Base-by-base conservation (phyloP, 257 asterid species). In the Mitragyna speciosa region DNA sequence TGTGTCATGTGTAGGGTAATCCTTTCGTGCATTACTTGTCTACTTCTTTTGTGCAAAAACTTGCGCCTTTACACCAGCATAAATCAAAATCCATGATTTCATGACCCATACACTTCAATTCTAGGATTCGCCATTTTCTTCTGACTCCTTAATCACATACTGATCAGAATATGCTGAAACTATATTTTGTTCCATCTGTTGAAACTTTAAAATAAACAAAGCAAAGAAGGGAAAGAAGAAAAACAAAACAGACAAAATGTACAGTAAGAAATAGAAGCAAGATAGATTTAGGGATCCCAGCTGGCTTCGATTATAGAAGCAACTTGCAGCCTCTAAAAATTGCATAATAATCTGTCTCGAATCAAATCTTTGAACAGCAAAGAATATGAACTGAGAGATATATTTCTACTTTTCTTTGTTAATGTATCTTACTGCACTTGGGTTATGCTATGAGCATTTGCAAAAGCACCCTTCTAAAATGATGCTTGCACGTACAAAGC, bases 331-430 rank as follows among this genome's bases (percentile, higher is more conserved):
- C 45, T 30, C 43, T 65, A 30, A 65, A 31, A 65, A 39, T 41
- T 7, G 19, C 28, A 36, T 5, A 68, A 68, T 68, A 39, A 41
- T n/a, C 22, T 20, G 54, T 70, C 52, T 41, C 7, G 74, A 70
- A 70, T 70, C 74, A 70, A 70, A 70, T 70, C 74, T 70, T 69
- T 39, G 31, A 69, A 69, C 31, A 39, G 17, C 74, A 31, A 12
- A 15, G 72, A 67, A 15, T 67, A 14, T 12, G 9, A 64, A 14
- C 6, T 1, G 9, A 64, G 28, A 28, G 19, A n/a, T 63, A 12
- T 20, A 16, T 22, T 61, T 1, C 41, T 28, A n/a, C 39, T 63
- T 63, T 63, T 26, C 7, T 2, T 63, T 9, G 36, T 63, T 63
- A 12, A 63, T 11, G 26, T 28, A 26, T 12, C 31, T 12, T n/a